phyloP scores from a whole-genome alignment of 2,329 filamentous ascomycete species.

The Zasmidium citrigriseum region DNA sequence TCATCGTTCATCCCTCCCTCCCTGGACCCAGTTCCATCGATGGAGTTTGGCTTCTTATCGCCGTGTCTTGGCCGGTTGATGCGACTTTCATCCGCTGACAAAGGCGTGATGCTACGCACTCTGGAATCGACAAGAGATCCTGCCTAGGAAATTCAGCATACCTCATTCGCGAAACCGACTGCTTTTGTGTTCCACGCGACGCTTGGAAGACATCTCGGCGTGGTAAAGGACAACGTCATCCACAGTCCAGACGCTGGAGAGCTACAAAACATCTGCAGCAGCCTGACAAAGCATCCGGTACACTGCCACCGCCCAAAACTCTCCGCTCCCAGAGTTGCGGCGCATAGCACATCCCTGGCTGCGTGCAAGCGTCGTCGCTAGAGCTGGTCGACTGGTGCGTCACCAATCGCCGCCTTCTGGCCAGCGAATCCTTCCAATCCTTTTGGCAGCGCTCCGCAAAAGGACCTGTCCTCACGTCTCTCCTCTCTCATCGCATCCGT shows the following conservation, averaged over 20 bases:
- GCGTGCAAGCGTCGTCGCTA: too few species aligned
- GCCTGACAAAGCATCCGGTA: neutral
- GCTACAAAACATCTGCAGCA: neutral
- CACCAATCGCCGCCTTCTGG: neutral
- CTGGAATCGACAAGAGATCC: neutral
- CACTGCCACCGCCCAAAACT: neutral
- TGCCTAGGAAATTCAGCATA: too few species aligned
- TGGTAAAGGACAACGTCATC: neutral
- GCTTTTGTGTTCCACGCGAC: neutral
- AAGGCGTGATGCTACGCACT: neutral
- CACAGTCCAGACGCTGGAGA: neutral
- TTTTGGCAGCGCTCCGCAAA: neutral
- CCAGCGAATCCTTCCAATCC: neutral
- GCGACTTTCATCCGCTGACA: neutral
- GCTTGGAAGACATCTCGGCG: neutral
- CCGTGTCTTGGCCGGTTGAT: neutral
- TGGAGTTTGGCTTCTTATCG: neutral
- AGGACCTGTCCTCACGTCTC: neutral
- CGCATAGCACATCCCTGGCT: too few species aligned
- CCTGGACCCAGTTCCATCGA: neutral
- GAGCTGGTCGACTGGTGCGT: too few species aligned
- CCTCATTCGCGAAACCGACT: neutral
- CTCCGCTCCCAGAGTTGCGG: too few species aligned
- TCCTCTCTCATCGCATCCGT: neutral
- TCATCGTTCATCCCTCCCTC: too few species aligned